Evolutionary conservation across 1,284 basidiomycete genomes (phyloP), one percentile per base, ranked within the genome.

Genomic region (Ustilago xerochloae): DNA sequence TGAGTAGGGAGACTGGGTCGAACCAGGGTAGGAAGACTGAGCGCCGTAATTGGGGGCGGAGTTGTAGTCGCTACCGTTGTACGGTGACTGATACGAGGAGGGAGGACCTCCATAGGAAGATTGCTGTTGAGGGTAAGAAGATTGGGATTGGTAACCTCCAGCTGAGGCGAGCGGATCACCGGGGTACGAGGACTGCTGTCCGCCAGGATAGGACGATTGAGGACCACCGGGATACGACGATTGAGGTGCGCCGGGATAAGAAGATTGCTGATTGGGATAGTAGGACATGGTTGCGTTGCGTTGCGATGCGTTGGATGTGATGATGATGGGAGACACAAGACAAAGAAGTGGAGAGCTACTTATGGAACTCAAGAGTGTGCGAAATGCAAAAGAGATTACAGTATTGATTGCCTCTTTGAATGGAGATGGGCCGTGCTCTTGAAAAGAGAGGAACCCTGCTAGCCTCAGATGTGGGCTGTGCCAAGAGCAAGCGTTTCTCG

Each of bases 141-240:
- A 48, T 12, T 39, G 36, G 5, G 52, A 54, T 1, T 48, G 32
- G 9, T 55, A 57, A 6, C 56, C 47, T 16, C 38, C 30, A 7
- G 46, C 30, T 13, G 38, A 41, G 22, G 68, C 47, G 13, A 47
- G 61, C 0, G 62, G 59, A n/a, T 57, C 63, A 15, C 65, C 64
- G 9, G 69, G 62, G 33, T 71, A 75, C 1, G 73, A 59, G 1
- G 67, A 70, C n/a, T 66, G 67, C 2, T 32, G 46, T 8, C 70
- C 70, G 12, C 62, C 64, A 4, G 63, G 61, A 38, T 70, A 75
- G 0, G 73, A 58, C 1, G 72, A 71, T 22, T 66, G 67, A 1
- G 45, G 46, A 5, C 71, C 71, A 12, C 65, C 64, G 4, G 63
- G 51, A n/a, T 60, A 67, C 4, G 70, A 64, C 9, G 64, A 64